Percentiles rank a stretch among this genome's conserved stretches.
Evolutionary conservation across 2,329 filamentous ascomycete genomes (phyloP).

Genomic region (Pezicula neosporulosa): DNA sequence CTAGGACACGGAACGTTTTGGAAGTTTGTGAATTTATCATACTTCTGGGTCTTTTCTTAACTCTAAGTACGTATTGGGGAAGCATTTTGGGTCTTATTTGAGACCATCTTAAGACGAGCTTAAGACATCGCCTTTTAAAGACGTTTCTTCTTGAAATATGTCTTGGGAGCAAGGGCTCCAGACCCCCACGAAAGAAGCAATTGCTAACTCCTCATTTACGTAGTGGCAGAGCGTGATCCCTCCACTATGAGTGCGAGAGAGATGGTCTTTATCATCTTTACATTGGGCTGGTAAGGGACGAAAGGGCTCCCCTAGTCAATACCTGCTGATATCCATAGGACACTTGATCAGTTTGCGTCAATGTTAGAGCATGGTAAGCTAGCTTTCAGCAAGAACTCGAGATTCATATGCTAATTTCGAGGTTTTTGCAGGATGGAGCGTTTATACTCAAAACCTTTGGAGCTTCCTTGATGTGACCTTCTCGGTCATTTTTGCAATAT

Average conservation of each 20-base stretch:
- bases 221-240: slow-evolving; percentile 66
- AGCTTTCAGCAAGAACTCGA: slow-evolving; percentile 38
- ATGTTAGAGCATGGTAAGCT: slow-evolving; percentile 62
- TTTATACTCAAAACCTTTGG: slow-evolving; percentile 87
- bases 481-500: slow-evolving; percentile 65
- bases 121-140: too few relatives aligned
- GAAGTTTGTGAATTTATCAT: slow-evolving; percentile 72
- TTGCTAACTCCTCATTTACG: too few relatives aligned
- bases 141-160: too few relatives aligned
- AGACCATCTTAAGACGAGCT: too few relatives aligned
- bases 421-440: slow-evolving; percentile 53
- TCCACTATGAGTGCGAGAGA: slow-evolving; percentile 55
- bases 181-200: too few relatives aligned
- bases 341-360: slow-evolving; percentile 70
- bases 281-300: slow-evolving; percentile 60
- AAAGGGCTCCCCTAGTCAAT: not conserved
- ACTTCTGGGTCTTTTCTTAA: slow-evolving; percentile 67
- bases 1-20: slow-evolving; percentile 70
- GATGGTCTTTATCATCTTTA: slow-evolving; percentile 67
- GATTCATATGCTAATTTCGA: slow-evolving; percentile 13
- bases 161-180: too few relatives aligned
- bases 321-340: not conserved
- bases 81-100: too few relatives aligned
- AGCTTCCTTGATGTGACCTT: slow-evolving; percentile 82
- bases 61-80: too few relatives aligned